Conservation (phyloP, 2,329 filamentous ascomycete genomes). For the Xylariales sp. region DNA sequence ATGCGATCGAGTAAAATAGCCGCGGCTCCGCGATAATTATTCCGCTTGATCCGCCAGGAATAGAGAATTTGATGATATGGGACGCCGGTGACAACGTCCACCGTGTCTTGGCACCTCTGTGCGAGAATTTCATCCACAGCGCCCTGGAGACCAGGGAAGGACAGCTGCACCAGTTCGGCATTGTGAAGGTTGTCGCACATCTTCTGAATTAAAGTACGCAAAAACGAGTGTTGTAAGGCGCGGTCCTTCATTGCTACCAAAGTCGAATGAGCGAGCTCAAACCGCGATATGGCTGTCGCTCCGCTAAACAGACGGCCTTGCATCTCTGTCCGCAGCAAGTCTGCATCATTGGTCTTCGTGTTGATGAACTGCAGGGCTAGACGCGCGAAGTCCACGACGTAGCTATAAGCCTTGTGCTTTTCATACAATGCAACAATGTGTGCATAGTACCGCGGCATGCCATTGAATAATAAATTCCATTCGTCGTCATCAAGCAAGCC, state of each 20-base stretch:
- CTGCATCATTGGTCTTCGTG: constrained; percentile 49
- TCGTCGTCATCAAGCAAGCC: constrained; percentile 82
- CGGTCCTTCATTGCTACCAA: constrained; percentile 78
- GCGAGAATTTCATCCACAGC: constrained; percentile 83
- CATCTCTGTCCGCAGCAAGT: constrained; percentile 73
- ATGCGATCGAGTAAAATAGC: constrained; percentile 72
- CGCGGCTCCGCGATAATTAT: constrained; percentile 85
- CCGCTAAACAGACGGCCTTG: constrained; percentile 87
- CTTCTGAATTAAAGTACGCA: constrained; percentile 75
- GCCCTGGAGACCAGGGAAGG: constrained; percentile 81
- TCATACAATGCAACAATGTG: constrained; percentile 89
- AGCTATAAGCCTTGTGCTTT: constrained; percentile 78
- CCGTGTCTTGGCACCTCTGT: constrained; percentile 75
- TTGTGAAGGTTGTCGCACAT: constrained; percentile 76
- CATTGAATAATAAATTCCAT: constrained; percentile 74
- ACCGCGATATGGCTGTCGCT: constrained; percentile 81
- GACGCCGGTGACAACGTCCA: constrained; percentile 71
- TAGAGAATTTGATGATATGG: constrained; percentile 92
- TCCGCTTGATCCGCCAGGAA: constrained; percentile 85
- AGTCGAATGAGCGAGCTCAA: constrained; percentile 83
- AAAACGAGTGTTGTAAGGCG: constrained; percentile 76
- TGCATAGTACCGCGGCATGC: constrained; percentile 84
- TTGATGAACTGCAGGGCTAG: constrained; percentile 75
- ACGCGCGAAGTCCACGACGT: constrained; percentile 85
- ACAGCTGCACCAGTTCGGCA: constrained; percentile 77